These are phyloP conservation scores for Lipomyces sp. DNA, from an alignment of 805 yeast genomes.

Conservation along the genomic window DNA sequence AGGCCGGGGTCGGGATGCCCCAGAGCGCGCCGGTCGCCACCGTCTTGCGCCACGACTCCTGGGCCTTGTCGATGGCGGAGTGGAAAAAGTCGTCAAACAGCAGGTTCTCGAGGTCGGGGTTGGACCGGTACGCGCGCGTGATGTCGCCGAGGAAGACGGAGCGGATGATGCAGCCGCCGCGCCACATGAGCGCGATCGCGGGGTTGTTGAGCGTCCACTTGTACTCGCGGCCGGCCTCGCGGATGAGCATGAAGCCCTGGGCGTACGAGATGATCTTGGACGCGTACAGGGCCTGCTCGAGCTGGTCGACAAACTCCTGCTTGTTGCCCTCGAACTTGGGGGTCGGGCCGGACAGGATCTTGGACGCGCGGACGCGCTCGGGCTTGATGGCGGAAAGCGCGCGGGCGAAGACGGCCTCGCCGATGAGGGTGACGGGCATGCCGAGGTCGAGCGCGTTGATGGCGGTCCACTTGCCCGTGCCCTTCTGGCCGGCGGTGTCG, in stretches of 20 bases:
- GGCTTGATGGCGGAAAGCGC: slow-evolving; percentile 77
- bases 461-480: slow-evolving; percentile 99
- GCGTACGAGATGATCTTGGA: slow-evolving; percentile 98
- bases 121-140: slow-evolving; percentile 90
- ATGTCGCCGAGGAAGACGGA: slow-evolving; percentile 97
- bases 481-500: slow-evolving; percentile 98
- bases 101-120: slow-evolving; percentile 92
- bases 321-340: slow-evolving; percentile 69
- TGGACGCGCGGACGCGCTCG: slow-evolving; percentile 87
- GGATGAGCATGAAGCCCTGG: slow-evolving; percentile 98
- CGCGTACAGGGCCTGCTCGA: slow-evolving; percentile 97
- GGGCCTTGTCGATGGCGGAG: slow-evolving; percentile 88
- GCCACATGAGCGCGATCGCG: slow-evolving; percentile 98
- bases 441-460: slow-evolving; percentile 96
- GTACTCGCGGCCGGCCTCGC: slow-evolving; percentile 96
- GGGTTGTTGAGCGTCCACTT: slow-evolving; percentile 97
- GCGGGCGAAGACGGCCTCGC: slow-evolving; percentile 98
- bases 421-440: slow-evolving; percentile 96
- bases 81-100: slow-evolving; percentile 93
- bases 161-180: slow-evolving; percentile 99
- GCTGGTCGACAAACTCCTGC: slow-evolving; percentile 80
- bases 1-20: slow-evolving; percentile 98
- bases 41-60: slow-evolving; percentile 90
- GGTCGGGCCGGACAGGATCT: slow-evolving; percentile 75
- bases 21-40: slow-evolving; percentile 69